Conservation (phyloP, 257 asterid species). For the Anisodus tanguticus region DNA sequence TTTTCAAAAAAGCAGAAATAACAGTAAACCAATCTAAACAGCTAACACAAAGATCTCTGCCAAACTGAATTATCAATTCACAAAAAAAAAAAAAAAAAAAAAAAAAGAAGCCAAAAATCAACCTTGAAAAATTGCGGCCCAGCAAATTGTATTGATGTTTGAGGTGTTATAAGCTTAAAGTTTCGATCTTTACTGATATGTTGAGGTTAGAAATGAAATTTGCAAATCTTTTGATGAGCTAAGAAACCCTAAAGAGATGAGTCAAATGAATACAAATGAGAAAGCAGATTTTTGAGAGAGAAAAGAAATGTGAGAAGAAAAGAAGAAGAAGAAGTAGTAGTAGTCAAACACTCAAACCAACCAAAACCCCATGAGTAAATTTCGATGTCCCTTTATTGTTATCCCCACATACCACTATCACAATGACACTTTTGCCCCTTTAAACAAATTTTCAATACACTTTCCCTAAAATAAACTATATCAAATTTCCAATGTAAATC, state of each 20-base stretch:
- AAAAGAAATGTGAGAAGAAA: conserved; percentile 26
- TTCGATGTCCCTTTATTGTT: conserved; percentile 39
- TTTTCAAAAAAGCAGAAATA: background rate
- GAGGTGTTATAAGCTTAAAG: conserved; percentile 15
- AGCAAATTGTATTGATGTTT: conserved; percentile 31
- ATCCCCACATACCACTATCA: conserved; percentile 4
- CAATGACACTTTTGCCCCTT: conserved; percentile 46
- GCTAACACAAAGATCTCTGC: background rate
- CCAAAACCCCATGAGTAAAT: conserved; percentile 40
- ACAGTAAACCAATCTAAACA: conserved; percentile 15
- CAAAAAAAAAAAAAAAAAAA: background rate
- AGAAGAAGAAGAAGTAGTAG: conserved; percentile 43
- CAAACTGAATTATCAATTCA: conserved; percentile 18
- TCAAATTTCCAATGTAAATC: background rate
- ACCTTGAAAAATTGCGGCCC: conserved; percentile 39
- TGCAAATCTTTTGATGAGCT: too few relatives aligned
- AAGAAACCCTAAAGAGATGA: conserved; percentile 46
- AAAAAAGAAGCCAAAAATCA: background rate
- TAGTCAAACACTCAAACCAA: conserved; percentile 57
- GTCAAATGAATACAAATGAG: conserved; percentile 55
- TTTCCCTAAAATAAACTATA: background rate
- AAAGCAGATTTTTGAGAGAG: conserved; percentile 43
- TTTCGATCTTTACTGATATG: conserved; percentile 37
- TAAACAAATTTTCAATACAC: background rate
- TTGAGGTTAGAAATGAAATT: conserved; percentile 29